These are phyloP conservation scores for Vigna hirtella DNA, from an alignment of 306 rosid genomes.

Conservation along the genomic window DNA sequence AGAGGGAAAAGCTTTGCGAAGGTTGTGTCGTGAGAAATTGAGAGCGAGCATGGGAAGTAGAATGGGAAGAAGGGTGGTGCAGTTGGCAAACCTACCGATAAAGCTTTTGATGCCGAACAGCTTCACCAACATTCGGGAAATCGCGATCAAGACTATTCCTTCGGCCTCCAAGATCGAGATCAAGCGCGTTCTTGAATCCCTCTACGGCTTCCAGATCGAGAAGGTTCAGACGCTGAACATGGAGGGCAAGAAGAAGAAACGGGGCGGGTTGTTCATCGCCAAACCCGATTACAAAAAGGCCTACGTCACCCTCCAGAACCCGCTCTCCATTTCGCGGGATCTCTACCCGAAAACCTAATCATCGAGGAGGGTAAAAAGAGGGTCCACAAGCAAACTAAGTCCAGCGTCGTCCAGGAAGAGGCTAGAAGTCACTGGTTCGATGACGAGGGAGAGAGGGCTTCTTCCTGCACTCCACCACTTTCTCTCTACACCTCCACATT, in stretches of 20 bases:
- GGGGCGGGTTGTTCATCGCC: constrained; percentile 67
- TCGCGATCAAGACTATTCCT: constrained; percentile 88
- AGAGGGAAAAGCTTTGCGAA: not conserved
- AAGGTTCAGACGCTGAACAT: constrained; percentile 81
- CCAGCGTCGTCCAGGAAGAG: constrained; percentile 65
- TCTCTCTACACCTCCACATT: too few species aligned
- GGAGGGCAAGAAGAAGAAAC: constrained; percentile 91
- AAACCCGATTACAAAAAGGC: constrained; percentile 89
- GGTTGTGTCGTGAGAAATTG: not conserved
- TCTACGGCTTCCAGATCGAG: constrained; percentile 86
- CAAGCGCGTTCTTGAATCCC: constrained; percentile 87
- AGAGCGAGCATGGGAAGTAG: constrained; percentile 56
- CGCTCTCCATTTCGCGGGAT: constrained; percentile 68
- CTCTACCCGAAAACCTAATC: constrained; percentile 64
- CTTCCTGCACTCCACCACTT: too few species aligned
- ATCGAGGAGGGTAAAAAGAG: constrained; percentile 64
- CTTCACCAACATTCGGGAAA: constrained; percentile 78
- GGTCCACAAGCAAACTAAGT: constrained; percentile 56
- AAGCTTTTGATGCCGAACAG: constrained; percentile 81
- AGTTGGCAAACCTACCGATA: constrained; percentile 89
- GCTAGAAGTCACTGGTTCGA: constrained; percentile 78
- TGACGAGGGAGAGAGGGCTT: constrained; percentile 34
- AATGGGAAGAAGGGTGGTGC: constrained; percentile 50
- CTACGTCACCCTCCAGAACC: constrained; percentile 71
- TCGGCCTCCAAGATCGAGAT: constrained; percentile 95